phyloP scores from a whole-genome alignment of 106 monocot species.

The Dioscorea zingiberensis region DNA sequence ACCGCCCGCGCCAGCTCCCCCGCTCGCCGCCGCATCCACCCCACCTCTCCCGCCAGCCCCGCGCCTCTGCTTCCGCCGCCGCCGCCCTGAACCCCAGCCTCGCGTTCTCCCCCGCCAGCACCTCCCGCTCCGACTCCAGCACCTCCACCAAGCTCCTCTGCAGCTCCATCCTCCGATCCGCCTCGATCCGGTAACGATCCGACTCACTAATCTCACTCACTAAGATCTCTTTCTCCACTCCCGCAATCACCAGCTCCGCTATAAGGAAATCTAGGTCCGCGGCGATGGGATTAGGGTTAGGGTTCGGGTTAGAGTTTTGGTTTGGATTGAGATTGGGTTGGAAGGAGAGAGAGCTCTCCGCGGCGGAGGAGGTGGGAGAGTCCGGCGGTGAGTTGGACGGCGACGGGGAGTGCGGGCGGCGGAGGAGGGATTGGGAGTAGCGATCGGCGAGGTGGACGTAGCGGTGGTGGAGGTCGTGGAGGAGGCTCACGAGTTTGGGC shows the following conservation, averaged over 20 bases:
- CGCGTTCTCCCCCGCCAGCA: slow-evolving; percentile 81
- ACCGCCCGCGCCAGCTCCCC: slow-evolving; percentile 66
- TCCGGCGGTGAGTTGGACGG: slow-evolving; percentile 19
- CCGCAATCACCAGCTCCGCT: slow-evolving; percentile 45
- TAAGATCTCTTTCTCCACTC: slow-evolving; percentile 61
- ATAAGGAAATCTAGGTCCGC: slow-evolving; percentile 23
- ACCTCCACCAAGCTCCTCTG: slow-evolving; percentile 82
- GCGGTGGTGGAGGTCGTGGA: slow-evolving; percentile 77
- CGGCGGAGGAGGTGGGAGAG: slow-evolving; percentile 34
- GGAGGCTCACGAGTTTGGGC: slow-evolving; percentile 78
- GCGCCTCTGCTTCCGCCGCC: slow-evolving; percentile 53
- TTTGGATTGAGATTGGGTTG: slow-evolving; percentile 7
- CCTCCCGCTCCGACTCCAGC: slow-evolving; percentile 84
- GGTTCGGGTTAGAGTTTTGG: too few relatives aligned
- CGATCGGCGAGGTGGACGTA: slow-evolving; percentile 90
- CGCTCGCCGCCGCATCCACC: slow-evolving; percentile 57
- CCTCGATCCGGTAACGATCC: slow-evolving; percentile 34
- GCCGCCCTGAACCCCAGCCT: slow-evolving; percentile 49
- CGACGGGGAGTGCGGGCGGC: slow-evolving; percentile 19
- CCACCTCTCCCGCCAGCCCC: slow-evolving; percentile 54
- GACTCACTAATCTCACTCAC: slow-evolving; percentile 20
- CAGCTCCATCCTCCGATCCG: slow-evolving; percentile 61
- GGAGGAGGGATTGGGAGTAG: slow-evolving; percentile 53
- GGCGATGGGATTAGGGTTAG: neutral
- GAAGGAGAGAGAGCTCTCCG: slow-evolving; percentile 73